Evolutionary conservation across 2,329 filamentous ascomycete genomes (phyloP), one percentile per base, ranked within the genome.

Genomic region (Zymoseptoria ardabiliae): DNA sequence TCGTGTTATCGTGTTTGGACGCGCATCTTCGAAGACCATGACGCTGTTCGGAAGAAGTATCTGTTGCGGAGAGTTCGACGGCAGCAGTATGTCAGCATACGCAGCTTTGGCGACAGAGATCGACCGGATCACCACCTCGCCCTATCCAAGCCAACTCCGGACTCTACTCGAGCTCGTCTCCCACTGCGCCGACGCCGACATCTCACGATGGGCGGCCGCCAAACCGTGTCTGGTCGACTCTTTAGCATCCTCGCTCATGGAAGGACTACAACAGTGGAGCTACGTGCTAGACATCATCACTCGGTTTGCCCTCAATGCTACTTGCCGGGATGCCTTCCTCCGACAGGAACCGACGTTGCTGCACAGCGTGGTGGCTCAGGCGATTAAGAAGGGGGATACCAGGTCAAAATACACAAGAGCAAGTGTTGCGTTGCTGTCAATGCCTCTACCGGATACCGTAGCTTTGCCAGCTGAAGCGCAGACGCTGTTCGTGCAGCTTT

Each of bases 251-350:
- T 70, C 72, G 35, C 65, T 82, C n/a, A 68, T 80, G 28, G 77
- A 81, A 60, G 79, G 77, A 23, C 69, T 85, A 41, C 75, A 79
- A 35, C 75, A 78, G 52, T 82, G 81, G 71, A 74, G 77, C 3
- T 79, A 80, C 61, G 76, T 81, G 4, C 65, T 84, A 58, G 72
- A 75, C 28, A 72, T 85, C 25, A 69, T 85, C 48, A 70, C 76
- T n/a, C 69, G 65, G 45, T 76, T 85, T 63, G 68, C 65, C 2
- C 56, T 54, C 54, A 61, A 65, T 17, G 22, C 58, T 17, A 50
- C 53, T 9, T 55, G 71, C 28, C 63, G 73, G 58, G 68, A 74
- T 64, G 66, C 71, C 2, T 57, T 75, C 8, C 61, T 75, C 10
- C 54, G 56, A 20, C 61, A 63, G 19, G 67, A 74, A 48, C 70